phyloP scores from a whole-genome alignment of 257 asterid species.

The Scutellaria minor region DNA sequence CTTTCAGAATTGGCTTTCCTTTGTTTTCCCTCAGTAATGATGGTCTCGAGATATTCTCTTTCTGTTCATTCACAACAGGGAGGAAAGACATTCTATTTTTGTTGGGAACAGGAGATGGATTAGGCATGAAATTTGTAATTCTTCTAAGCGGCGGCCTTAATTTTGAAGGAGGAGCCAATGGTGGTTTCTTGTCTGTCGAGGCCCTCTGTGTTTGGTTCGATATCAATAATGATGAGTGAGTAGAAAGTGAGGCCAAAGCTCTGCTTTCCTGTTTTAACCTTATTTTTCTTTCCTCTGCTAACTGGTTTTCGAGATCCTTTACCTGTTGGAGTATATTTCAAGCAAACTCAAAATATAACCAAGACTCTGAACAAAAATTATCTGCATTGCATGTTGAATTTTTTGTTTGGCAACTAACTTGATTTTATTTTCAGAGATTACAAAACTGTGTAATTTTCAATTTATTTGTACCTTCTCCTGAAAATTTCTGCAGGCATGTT shows the following conservation, averaged over 20 bases:
- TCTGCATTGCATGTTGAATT: too few relatives aligned
- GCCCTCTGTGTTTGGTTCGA: conserved; percentile 56
- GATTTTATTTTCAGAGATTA: not conserved
- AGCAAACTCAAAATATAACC: conserved; percentile 1
- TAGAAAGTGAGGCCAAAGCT: conserved; percentile 65
- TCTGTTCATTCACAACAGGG: conserved; percentile 59
- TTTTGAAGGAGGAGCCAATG: conserved; percentile 82
- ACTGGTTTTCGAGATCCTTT: conserved; percentile 82
- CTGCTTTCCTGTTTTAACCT: conserved; percentile 78
- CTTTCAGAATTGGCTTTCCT: conserved; percentile 47
- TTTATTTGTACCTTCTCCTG: conserved; percentile 75
- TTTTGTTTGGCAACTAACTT: not conserved
- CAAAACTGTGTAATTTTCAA: not conserved
- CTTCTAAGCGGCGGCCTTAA: conserved; percentile 76
- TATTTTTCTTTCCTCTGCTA: conserved; percentile 84
- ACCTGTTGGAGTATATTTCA: conserved; percentile 55
- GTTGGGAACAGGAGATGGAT: conserved; percentile 49
- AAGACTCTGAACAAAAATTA: too few relatives aligned
- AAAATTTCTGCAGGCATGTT: conserved; percentile 74
- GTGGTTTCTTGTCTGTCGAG: conserved; percentile 70
- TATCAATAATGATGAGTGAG: conserved; percentile 48
- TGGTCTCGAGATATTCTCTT: conserved; percentile 57
- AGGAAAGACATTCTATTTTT: conserved; percentile 57
- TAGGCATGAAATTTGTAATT: conserved; percentile 66
- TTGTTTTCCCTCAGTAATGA: conserved; percentile 39